phyloP scores from a whole-genome alignment of 2,329 filamentous ascomycete species.

The Fusarium kyushuense region DNA sequence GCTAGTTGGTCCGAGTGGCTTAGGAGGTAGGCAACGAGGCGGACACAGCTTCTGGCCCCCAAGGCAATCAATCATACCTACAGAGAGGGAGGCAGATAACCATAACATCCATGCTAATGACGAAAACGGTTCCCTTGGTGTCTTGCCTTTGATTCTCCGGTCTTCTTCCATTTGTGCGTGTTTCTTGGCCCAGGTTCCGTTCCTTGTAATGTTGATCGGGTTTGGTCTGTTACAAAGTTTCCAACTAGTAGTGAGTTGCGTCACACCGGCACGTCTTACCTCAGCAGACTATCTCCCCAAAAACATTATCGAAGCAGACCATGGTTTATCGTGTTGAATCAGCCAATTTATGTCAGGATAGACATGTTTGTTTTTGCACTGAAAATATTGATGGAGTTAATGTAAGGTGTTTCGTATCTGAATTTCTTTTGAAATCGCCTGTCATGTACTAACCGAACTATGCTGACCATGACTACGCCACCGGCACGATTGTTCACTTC shows the following conservation, averaged over 20 bases:
- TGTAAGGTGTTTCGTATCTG: background rate
- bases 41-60: slow-evolving; percentile 38
- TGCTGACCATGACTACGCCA: background rate
- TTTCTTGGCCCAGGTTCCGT: background rate
- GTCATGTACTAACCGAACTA: background rate
- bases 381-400: background rate
- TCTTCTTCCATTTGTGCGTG: background rate
- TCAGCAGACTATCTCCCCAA: background rate
- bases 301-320: background rate
- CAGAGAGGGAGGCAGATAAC: background rate
- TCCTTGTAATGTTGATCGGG: background rate
- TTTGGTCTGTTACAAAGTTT: background rate
- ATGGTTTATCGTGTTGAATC: background rate
- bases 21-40: slow-evolving; percentile 47
- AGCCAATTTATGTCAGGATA: background rate
- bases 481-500: background rate
- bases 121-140: background rate
- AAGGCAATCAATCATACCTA: slow-evolving; percentile 6
- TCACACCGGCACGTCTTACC: slow-evolving; percentile 21
- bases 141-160: background rate
- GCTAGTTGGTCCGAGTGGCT: slow-evolving; percentile 36
- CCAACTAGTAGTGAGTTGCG: slow-evolving; percentile 11
- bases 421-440: too few species aligned
- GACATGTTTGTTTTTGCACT: background rate
- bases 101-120: background rate